phyloP scores from a whole-genome alignment of 768 basidiomycete species.

The Trametes cinnabarina region DNA sequence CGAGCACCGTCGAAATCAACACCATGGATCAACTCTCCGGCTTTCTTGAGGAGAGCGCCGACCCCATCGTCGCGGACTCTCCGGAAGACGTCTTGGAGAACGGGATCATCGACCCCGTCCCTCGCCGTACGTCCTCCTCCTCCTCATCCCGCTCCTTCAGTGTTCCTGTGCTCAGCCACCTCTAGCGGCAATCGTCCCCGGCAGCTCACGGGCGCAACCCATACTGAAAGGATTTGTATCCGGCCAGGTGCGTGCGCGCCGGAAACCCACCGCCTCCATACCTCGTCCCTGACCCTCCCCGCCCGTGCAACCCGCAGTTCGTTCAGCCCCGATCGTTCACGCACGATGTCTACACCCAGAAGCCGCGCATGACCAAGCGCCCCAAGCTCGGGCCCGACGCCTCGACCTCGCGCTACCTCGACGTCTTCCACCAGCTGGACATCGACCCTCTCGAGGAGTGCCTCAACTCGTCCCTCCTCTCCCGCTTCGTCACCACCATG shows the following conservation, averaged over 20 bases:
- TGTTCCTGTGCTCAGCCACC: not conserved
- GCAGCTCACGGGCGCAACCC: not conserved
- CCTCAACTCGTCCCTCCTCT: slow-evolving; percentile 57
- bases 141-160: too few relatives aligned
- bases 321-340: slow-evolving; percentile 46
- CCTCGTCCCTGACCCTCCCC: not conserved
- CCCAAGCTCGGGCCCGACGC: slow-evolving; percentile 56
- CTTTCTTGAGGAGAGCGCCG: not conserved
- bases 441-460: slow-evolving; percentile 75
- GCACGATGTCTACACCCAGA: slow-evolving; percentile 26
- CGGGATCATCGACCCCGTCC: too few relatives aligned
- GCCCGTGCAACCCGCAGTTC: slow-evolving; percentile 35
- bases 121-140: too few relatives aligned
- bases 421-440: slow-evolving; percentile 68
- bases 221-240: slow-evolving; percentile 24
- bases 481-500: slow-evolving; percentile 65
- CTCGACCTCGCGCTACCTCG: slow-evolving; percentile 50
- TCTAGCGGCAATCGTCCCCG: not conserved
- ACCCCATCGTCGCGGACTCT: too few relatives aligned
- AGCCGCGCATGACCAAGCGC: slow-evolving; percentile 14
- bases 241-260: slow-evolving; percentile 19
- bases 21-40: not conserved
- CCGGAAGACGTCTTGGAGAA: too few relatives aligned
- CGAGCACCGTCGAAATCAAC: not conserved
- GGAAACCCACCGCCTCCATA: slow-evolving; percentile 14